These are phyloP conservation scores for Metschnikowia matae DNA, from an alignment of 805 yeast genomes.

Conservation along the genomic window DNA sequence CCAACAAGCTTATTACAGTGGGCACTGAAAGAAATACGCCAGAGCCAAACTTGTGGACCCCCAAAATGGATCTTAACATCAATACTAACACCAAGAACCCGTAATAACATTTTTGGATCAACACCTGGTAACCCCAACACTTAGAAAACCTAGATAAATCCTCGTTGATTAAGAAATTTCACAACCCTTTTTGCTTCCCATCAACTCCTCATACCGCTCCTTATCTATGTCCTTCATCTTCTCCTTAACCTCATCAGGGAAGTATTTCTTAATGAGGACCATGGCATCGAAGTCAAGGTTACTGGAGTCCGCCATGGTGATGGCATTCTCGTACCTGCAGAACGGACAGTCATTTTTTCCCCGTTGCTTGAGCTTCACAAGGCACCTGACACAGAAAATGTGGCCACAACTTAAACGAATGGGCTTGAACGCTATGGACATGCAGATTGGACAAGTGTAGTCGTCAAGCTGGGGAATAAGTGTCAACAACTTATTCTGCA, in stretches of 20 bases:
- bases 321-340: constrained; percentile 52
- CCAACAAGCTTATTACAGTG: no score
- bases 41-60: no score
- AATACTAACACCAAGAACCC: no score
- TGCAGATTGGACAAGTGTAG: constrained; percentile 71
- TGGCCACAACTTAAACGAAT: constrained; percentile 62
- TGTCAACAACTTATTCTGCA: constrained; percentile 50
- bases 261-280: constrained; percentile 51
- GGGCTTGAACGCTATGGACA: constrained; percentile 68
- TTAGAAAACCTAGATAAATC: neutral
- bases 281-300: constrained; percentile 56
- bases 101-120: no score
- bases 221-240: constrained; percentile 52
- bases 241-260: constrained; percentile 63
- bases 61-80: no score
- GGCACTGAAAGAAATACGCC: no score
- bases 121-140: no score
- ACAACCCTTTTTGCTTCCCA: constrained; percentile 22
- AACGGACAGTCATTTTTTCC: constrained; percentile 62
- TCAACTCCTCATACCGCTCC: constrained; percentile 33
- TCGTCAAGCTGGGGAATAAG: constrained; percentile 73
- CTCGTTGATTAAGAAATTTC: constrained; percentile 8
- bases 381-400: constrained; percentile 67
- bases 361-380: constrained; percentile 62
- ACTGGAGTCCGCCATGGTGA: constrained; percentile 52